phyloP scores from a whole-genome alignment of 441 rosid species.

The Arabidopsis hybrid region DNA sequence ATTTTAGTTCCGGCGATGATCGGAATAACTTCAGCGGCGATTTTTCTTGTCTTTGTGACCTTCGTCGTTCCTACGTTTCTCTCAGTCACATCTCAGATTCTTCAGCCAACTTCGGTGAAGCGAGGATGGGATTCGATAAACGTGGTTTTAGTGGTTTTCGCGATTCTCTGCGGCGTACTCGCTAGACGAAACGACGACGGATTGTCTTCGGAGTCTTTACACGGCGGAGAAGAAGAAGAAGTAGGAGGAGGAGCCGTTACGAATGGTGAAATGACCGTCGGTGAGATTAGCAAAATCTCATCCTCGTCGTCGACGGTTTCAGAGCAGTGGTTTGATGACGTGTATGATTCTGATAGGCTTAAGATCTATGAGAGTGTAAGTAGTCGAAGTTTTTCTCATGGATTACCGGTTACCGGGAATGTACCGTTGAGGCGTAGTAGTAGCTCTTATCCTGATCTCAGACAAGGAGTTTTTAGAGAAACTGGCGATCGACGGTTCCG shows the following conservation, averaged over 20 bases:
- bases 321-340: slow-evolving; percentile 58
- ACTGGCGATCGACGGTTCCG: slow-evolving; percentile 56
- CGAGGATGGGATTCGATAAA: slow-evolving; percentile 75
- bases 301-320: slow-evolving; percentile 10
- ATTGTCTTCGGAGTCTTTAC: slow-evolving; percentile 16
- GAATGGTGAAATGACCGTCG: slow-evolving; percentile 24
- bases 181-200: slow-evolving; percentile 65
- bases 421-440: slow-evolving; percentile 69
- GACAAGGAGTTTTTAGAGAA: slow-evolving; percentile 53
- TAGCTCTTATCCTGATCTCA: slow-evolving; percentile 80
- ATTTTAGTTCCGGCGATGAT: slow-evolving; percentile 54
- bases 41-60: slow-evolving; percentile 53
- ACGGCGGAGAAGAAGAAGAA: slow-evolving; percentile 17
- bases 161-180: slow-evolving; percentile 74
- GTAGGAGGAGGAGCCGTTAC: slow-evolving; percentile 17
- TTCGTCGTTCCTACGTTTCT: slow-evolving; percentile 56
- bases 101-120: slow-evolving; percentile 54
- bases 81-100: slow-evolving; percentile 51
- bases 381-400: slow-evolving; percentile 30
- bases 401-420: slow-evolving; percentile 42
- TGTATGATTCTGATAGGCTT: slow-evolving; percentile 46
- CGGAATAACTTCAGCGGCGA: slow-evolving; percentile 51
- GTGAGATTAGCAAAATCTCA: slow-evolving; percentile 24
- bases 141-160: slow-evolving; percentile 65
- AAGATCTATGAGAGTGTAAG: slow-evolving; percentile 46